Base-by-base conservation (phyloP, 2,329 filamentous ascomycete genomes). In the Fusarium keratoplasticum region DNA sequence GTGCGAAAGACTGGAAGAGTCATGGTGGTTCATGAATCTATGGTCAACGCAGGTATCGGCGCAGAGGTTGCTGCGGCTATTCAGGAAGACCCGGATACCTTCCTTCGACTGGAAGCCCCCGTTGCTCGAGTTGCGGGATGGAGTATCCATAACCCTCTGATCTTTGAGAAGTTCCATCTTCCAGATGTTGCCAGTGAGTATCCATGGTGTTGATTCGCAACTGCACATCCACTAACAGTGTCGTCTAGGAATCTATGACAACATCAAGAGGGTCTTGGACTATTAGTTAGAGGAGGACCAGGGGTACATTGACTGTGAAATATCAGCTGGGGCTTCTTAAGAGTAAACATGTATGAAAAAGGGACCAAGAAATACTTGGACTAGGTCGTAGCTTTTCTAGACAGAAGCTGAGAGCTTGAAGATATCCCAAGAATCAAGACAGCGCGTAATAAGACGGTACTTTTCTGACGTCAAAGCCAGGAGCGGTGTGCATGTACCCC, bases 11-110 rank as follows among this genome's bases (percentile, higher is more conserved):
- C 95, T 1, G 95, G 95, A 0, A 86, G 94, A 69, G 95, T 93
- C 42, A 89, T 98, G 64, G 92, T 98, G 2, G 95, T 98, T 8
- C 95, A 98, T 80, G 95, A 98, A 84, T 92, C 94, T 66, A 97
- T 96, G 93, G 88, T 95, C 73, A 98, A 97, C 78, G 93, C 93
- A 8, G 95, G 95, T 16, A 90, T 98, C 18, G 95, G 95, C 3
- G 95, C 95, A 6, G 95, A 98, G 80, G 92, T 98, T 1, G 94
- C 95, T 1, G 94, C 95, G 0, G 93, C 93, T 2, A 94, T 98
- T 61, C 95, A 98, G 81, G 94, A 96, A 76, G 91, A 93, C 65
- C 81, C 84, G 0, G 86, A 88, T 31, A 96, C 95, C 0, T 98
- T 98, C 80, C 81, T 96, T 72, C 88, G 92, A 5, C 84, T 98